Evolutionary conservation across 2,329 filamentous ascomycete genomes (phyloP).

Genomic region (Pseudogymnoascus sp.): DNA sequence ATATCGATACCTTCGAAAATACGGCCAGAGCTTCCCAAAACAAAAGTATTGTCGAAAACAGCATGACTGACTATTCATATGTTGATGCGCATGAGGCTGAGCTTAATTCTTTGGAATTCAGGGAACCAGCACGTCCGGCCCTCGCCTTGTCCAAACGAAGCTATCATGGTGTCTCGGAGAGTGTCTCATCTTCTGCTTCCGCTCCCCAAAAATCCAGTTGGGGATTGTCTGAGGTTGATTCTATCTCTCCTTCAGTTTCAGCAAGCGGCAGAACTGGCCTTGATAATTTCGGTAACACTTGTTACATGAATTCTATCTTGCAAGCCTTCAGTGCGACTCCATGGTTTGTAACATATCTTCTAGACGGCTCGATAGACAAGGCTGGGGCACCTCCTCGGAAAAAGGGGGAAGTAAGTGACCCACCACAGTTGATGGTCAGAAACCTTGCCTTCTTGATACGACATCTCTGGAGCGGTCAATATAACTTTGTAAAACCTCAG

Average conservation of each 20-base stretch:
- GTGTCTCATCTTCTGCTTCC: slow-evolving; percentile 37
- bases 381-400: slow-evolving; percentile 64
- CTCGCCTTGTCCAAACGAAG: slow-evolving; percentile 55
- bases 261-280: slow-evolving; percentile 64
- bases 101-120: slow-evolving; percentile 25
- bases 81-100: slow-evolving; percentile 21
- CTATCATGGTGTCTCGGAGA: slow-evolving; percentile 75
- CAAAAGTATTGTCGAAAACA: slow-evolving; percentile 53
- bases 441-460: slow-evolving; percentile 52
- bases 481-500: slow-evolving; percentile 40
- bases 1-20: slow-evolving; percentile 35
- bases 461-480: slow-evolving; percentile 31
- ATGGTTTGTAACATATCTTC: slow-evolving; percentile 58
- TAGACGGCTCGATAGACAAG: slow-evolving; percentile 53
- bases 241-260: slow-evolving; percentile 35
- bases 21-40: slow-evolving; percentile 43
- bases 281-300: slow-evolving; percentile 73
- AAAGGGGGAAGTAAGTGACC: slow-evolving; percentile 45
- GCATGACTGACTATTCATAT: slow-evolving; percentile 13
- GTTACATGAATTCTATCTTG: slow-evolving; percentile 87
- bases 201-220: slow-evolving; percentile 35
- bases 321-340: slow-evolving; percentile 74
- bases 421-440: slow-evolving; percentile 53
- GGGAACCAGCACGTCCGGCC: slow-evolving; percentile 37
- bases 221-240: slow-evolving; percentile 30